Conservation (phyloP, 306 rosid genomes). For the Cucurbita pepo region DNA sequence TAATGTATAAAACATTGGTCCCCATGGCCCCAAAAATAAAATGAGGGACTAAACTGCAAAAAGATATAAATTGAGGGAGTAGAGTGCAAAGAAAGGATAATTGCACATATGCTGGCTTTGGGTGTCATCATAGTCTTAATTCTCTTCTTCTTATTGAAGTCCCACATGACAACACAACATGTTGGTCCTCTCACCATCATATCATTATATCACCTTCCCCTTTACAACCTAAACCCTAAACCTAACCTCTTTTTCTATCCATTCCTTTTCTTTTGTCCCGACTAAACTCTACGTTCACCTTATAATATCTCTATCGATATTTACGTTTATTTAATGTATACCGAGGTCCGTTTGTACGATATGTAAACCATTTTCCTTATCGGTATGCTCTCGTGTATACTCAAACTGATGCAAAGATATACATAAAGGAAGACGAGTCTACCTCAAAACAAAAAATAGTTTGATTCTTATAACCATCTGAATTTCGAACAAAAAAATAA, state of each 20-base stretch:
- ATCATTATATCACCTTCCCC: neutral
- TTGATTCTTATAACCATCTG: too few species aligned
- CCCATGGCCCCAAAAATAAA: neutral
- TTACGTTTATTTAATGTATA: neutral
- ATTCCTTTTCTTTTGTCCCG: neutral
- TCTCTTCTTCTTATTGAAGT: neutral
- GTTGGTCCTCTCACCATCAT: conserved; percentile 1
- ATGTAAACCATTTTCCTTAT: neutral
- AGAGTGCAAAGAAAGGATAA: neutral
- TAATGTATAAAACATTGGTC: neutral
- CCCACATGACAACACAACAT: conserved; percentile 4
- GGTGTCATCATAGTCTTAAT: neutral
- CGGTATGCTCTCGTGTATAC: neutral
- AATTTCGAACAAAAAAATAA: too few species aligned
- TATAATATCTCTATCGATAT: neutral
- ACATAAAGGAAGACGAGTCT: too few species aligned
- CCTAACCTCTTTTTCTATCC: neutral
- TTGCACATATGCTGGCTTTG: neutral
- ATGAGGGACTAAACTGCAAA: neutral
- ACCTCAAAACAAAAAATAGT: too few species aligned
- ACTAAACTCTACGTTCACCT: too few species aligned
- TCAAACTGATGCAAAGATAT: neutral
- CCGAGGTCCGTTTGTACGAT: neutral
- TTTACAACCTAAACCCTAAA: conserved; percentile 1
- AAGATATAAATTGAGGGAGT: neutral